These are phyloP conservation scores for Panicum miliaceum DNA, from an alignment of 176 grass and related monocot genomes.

Conservation along the genomic window DNA sequence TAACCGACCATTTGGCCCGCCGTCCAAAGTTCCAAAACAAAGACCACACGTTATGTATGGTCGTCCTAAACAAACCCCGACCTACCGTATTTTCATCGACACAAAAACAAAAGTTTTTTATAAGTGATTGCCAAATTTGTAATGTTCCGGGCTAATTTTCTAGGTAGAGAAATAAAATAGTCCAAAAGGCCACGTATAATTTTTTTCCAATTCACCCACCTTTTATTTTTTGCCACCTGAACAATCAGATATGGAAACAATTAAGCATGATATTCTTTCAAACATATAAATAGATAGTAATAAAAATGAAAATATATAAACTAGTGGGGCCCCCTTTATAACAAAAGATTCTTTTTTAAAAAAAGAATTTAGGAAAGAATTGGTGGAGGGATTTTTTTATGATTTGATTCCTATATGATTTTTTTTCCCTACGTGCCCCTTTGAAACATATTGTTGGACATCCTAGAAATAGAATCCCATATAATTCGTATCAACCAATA, in stretches of 20 bases:
- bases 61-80: not conserved
- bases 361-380: not conserved
- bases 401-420: not conserved
- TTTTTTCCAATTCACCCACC: not conserved
- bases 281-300: not conserved
- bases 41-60: not conserved
- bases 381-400: not conserved
- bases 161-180: not conserved
- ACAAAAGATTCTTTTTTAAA: not conserved
- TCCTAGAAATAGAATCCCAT: not conserved
- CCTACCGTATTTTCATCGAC: not conserved
- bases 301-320: not conserved
- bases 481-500: not conserved
- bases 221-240: not conserved
- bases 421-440: not conserved
- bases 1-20: not conserved
- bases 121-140: not conserved
- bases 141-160: not conserved
- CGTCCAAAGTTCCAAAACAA: constrained; percentile 12
- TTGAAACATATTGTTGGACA: not conserved
- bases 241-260: not conserved
- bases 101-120: not conserved
- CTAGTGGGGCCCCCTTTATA: not conserved
- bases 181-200: not conserved
- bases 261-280: not conserved